Percentiles rank a stretch among this genome's conserved stretches.
phyloP scores from a whole-genome alignment of 805 yeast species.

The Jamesozyma hellenica region DNA sequence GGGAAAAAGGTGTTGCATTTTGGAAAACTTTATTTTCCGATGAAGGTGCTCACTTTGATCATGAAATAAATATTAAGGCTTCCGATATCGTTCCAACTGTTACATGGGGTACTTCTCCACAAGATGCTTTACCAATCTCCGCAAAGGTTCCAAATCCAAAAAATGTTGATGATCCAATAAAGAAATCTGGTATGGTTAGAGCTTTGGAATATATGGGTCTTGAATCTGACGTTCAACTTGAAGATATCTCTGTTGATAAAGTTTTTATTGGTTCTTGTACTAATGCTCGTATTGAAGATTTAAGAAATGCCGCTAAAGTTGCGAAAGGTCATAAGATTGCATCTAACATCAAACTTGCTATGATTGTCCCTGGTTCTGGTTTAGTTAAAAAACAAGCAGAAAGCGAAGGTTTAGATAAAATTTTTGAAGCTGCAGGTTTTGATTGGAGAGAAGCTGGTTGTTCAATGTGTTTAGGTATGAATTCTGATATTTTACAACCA shows the following conservation, averaged over 20 bases:
- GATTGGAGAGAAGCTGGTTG: slow-evolving; percentile 99
- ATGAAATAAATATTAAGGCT: slow-evolving; percentile 71
- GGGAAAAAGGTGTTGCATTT: slow-evolving; percentile 88
- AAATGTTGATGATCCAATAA: slow-evolving; percentile 58
- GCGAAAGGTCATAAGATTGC: slow-evolving; percentile 88
- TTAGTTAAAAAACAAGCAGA: slow-evolving; percentile 90
- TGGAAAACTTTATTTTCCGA: slow-evolving; percentile 87
- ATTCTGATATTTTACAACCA: slow-evolving; percentile 92
- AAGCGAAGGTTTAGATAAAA: slow-evolving; percentile 84
- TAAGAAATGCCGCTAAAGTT: slow-evolving; percentile 88
- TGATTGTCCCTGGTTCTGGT: slow-evolving; percentile 98
- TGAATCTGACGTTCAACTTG: slow-evolving; percentile 67
- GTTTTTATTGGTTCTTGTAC: slow-evolving; percentile 98
- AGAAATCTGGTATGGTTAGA: slow-evolving; percentile 77
- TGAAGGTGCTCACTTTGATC: slow-evolving; percentile 81
- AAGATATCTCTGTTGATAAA: slow-evolving; percentile 73
- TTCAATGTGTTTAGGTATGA: slow-evolving; percentile 99
- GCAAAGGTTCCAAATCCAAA: slow-evolving; percentile 86
- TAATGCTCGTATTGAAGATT: slow-evolving; percentile 93
- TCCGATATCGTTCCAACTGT: slow-evolving; percentile 87
- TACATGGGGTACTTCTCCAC: slow-evolving; percentile 99
- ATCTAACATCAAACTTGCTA: slow-evolving; percentile 62
- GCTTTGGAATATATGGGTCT: slow-evolving; percentile 91
- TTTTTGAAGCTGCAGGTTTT: slow-evolving; percentile 86
- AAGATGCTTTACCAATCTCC: slow-evolving; percentile 93